A percentile compares a stretch with the other conserved stretches of the same genome.
phyloP scores from a whole-genome alignment of 129 eudicot genomes.

The Solidago caesia region DNA sequence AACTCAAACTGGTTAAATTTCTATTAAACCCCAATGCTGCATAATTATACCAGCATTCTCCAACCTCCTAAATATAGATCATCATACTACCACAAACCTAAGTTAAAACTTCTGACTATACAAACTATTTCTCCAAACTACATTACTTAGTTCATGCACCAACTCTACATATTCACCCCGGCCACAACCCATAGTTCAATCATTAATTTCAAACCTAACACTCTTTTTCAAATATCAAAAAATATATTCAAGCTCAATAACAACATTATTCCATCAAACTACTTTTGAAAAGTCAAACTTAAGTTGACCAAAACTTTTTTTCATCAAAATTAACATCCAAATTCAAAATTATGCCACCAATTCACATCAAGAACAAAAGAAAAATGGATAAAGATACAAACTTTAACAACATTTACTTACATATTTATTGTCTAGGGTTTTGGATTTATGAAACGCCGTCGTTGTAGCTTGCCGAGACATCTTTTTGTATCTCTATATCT shows the following conservation, averaged over 20 bases:
- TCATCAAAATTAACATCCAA: conserved; percentile 13
- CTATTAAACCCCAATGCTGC: not conserved
- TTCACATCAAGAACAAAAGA: not conserved
- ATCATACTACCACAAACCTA: not conserved
- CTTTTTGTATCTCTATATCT: not conserved
- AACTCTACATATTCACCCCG: not conserved
- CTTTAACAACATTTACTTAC: conserved; percentile 43
- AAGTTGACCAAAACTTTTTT: not conserved
- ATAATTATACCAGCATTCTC: not conserved
- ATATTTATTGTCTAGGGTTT: conserved; percentile 92
- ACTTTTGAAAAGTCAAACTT: not conserved
- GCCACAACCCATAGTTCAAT: not conserved
- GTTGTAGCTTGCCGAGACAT: conserved; percentile 84
- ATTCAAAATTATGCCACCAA: not conserved
- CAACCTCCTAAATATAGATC: not conserved
- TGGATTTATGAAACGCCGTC: conserved; percentile 72
- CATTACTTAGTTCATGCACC: conserved; percentile 13
- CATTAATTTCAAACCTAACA: not conserved
- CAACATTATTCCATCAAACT: conserved; percentile 12
- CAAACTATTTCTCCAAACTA: conserved; percentile 14
- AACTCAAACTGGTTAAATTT: not conserved
- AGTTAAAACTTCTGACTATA: conserved; percentile 1
- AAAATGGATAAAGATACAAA: not conserved
- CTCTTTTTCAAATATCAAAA: not conserved
- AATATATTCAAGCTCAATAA: not conserved